Conservation (phyloP, 164 flowering plant genomes). For the Nymphaea thermarum region DNA sequence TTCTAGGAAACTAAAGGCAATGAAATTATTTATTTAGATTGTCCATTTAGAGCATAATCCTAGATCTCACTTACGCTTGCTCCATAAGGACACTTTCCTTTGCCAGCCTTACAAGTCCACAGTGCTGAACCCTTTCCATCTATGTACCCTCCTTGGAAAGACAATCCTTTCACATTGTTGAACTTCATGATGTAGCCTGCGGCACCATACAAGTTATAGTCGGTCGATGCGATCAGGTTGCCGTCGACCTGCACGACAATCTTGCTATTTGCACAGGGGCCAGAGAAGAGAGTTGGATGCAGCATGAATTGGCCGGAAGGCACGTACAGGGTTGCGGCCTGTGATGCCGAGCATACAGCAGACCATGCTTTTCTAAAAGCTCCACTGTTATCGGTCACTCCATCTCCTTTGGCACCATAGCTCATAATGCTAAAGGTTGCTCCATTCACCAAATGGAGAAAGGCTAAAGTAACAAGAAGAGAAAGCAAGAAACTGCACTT, state of each 20-base stretch:
- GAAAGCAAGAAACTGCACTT: too few relatives aligned
- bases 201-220: background rate
- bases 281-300: slow-evolving; percentile 10
- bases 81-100: background rate
- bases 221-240: background rate
- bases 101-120: background rate
- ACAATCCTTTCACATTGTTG: background rate
- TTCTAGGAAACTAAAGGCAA: background rate
- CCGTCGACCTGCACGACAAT: slow-evolving; percentile 8
- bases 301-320: slow-evolving; percentile 18
- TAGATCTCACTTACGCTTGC: background rate
- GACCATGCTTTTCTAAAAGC: slow-evolving; percentile 18
- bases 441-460: slow-evolving; percentile 6
- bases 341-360: slow-evolving; percentile 13
- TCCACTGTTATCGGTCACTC: slow-evolving; percentile 8
- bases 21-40: too few relatives aligned
- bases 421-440: slow-evolving; percentile 7
- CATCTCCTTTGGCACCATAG: slow-evolving; percentile 16
- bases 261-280: slow-evolving; percentile 13
- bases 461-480: background rate
- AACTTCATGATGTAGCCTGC: background rate
- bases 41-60: background rate
- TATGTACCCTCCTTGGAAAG: background rate
- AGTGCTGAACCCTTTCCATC: slow-evolving; percentile 3
- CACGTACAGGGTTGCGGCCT: slow-evolving; percentile 11